Evolutionary conservation across 176 grass and related monocot genomes (phyloP), one percentile per base, ranked within the genome.

Genomic region (Themeda triandra): DNA sequence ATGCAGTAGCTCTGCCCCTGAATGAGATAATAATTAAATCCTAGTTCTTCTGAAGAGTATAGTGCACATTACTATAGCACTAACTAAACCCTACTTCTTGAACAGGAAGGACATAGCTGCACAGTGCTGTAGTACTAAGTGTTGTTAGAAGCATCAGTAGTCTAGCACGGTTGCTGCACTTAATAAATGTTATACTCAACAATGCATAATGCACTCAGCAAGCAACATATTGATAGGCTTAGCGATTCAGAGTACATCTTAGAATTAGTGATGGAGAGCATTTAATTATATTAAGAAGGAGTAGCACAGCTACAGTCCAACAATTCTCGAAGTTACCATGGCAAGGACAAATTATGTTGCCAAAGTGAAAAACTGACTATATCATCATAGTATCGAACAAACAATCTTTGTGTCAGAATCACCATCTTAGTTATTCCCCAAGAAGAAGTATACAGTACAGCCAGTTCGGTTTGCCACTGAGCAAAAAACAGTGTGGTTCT

Each of bases 401-500:
- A n/a, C 40, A 63, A 62, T 69, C 11, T 90, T 83, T 30, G 75
- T 80, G 70, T 65, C 76, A 70, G 40, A 84, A 84, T 87, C 69
- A 64, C 40, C 40, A 21, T 63, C 69, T 80, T 71, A 69, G 75
- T 87, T 84, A 84, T 91, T 87, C 63, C 80, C 69, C 53, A 77
- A 80, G 41, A 81, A 53, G 63, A 79, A 64, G 31, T 84, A 80
- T 80, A 91, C 63, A 87, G 40, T 79, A 5, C 51, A 84, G 54
- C 35, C 69, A 87, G 23, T 35, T 56, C 19, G 0, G 63, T 80
- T 84, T 71, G 63, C 63, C 75, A 80, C 69, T 80, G 23, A 80
- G 69, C 75, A 71, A 84, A 64, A 84, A 56, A 87, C 21, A 84
- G 69, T 84, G 75, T 76, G 62, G 41, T 87, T 91, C 76, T 84